Evolutionary conservation across 768 basidiomycete species (phyloP), one percentile per base, ranked within the genome.

Genomic region (Auricularia sp.): DNA sequence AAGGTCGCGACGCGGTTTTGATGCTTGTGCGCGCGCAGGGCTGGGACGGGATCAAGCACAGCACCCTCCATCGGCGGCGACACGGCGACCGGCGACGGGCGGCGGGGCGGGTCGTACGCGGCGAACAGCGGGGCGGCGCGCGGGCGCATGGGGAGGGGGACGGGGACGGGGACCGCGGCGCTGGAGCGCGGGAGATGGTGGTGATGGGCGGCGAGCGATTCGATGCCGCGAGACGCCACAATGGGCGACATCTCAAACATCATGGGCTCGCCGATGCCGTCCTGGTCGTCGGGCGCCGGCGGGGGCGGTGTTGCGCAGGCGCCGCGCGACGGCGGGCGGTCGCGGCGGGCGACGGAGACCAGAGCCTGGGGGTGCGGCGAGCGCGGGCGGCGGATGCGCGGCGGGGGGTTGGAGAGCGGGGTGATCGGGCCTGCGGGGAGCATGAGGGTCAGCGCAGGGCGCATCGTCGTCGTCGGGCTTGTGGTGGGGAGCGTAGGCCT

Each of bases 221-320:
- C 56, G 56, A 59, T 59, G 23, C 56, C 29, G 34, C 56, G 56
- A 59, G 23, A 14, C 56, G 56, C 23, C 4, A 59, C 56, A 10
- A 59, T 35, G 12, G 56, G 56, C 29, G 56, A 59, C 56, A 59
- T 59, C 23, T 59, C 56, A 29, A 59, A 59, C 56, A 59, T 33
- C 56, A 59, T 59, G 29, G 56, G 56, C 56, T 59, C 56, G 23
- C 23, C 34, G 56, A 59, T 59, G 23, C 56, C 56, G 23, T 59
- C 56, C 14, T 14, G 29, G 33, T 59, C 56, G 29, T 42, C 34
- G 23, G 56, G 11, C 10, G 23, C 4, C 56, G 56, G 23, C 29
- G 29, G 23, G 14, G 56, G 56, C 56, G 56, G 56, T 1, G 29
- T 14, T 11, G 23, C 29, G 56, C 56, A 35, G 34, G 29, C 14